Conservation (phyloP, 2,329 filamentous ascomycete genomes). For the Coniochaeta ligniaria region DNA sequence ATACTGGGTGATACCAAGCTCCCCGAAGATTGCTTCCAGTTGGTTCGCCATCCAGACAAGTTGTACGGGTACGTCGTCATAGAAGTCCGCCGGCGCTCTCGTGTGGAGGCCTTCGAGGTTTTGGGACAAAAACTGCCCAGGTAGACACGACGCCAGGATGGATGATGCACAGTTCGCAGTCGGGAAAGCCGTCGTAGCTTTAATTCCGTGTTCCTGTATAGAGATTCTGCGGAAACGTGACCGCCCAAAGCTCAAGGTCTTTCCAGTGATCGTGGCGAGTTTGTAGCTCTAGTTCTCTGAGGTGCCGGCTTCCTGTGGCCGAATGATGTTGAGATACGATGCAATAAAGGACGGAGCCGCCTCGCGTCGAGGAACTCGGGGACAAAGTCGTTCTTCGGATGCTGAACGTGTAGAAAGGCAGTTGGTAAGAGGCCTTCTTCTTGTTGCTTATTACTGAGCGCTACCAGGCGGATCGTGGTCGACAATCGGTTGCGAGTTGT, state of each 20-base stretch:
- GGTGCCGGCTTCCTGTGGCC: neutral
- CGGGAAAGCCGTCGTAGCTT: neutral
- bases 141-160: neutral
- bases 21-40: slow-evolving; percentile 59
- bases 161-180: neutral
- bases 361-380: neutral
- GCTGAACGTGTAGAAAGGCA: too few relatives aligned
- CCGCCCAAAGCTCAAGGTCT: neutral
- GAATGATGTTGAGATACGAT: neutral
- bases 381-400: too few relatives aligned
- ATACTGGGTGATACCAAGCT: slow-evolving; percentile 75
- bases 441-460: neutral
- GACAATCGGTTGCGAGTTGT: neutral
- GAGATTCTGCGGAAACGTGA: neutral
- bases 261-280: neutral
- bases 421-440: neutral
- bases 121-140: neutral
- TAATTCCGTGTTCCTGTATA: neutral
- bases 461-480: neutral
- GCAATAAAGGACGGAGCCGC: neutral
- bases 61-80: neutral
- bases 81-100: neutral
- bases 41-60: slow-evolving; percentile 47
- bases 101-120: neutral
- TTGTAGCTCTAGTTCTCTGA: neutral